Base-by-base conservation (phyloP, 2,329 filamentous ascomycete species). In the Alternaria dauci region DNA sequence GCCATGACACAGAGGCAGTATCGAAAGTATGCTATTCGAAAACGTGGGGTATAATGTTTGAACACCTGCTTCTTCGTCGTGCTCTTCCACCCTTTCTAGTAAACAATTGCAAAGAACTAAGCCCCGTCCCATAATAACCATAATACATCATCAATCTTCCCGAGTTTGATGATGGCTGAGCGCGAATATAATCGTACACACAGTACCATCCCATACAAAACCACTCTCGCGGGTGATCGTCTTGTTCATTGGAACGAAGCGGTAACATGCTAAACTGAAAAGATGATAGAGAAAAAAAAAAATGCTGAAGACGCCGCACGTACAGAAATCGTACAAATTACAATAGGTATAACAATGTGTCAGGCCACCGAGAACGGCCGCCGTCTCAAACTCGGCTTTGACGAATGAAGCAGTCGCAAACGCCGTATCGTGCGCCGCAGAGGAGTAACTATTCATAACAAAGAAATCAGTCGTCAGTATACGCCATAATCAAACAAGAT, bases 321-420 rank as follows among this genome's bases (percentile, higher is more conserved):
- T 59, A 51, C 58, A 59, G 62, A 59, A 30, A 51, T 55, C 53
- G 41, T 61, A 53, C 53, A 52, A 38, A 61, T 58, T 58, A 63
- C 44, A 60, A 59, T 59, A 47, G 50, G 66, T 74, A 72, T 72
- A 34, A 41, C 44, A 72, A 61, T 63, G 63, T 53, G 59, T 76
- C 67, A 76, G 66, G 66, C 63, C 61, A 74, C 66, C 39, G 72
- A 76, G 61, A 71, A 67, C 43, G 72, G 68, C 46, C 71, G 71
- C 63, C 65, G 66, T 59, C 69, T 64, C 50, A 71, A 55, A 56
- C 46, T 67, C 41, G 68, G 58, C 60, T 58, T 68, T 28, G 76
- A 78, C 36, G 76, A 78, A 69, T 78, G 76, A 50, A 78, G 71
- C 59, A 73, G 70, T 59, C 68, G 67, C 59, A 78, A 68, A 55